These are phyloP conservation scores for Solanum sejunctum DNA, from an alignment of 257 asterid species.

Conservation along the genomic window DNA sequence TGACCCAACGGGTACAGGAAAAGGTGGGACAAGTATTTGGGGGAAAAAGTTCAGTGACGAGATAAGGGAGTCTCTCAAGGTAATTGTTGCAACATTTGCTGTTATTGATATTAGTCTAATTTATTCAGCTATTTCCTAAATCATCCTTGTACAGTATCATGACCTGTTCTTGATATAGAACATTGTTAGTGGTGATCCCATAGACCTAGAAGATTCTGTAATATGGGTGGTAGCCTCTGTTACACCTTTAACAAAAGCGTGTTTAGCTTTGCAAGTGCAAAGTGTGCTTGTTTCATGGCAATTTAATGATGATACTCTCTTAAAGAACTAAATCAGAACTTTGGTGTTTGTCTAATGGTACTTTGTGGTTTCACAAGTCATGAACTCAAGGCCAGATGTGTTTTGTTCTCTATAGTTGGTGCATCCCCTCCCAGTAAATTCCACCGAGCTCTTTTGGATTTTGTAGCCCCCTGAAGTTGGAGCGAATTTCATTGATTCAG, in stretches of 20 bases:
- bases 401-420: background rate
- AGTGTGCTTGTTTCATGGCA: background rate
- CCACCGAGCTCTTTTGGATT: background rate
- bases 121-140: background rate
- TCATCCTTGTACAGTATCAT: background rate
- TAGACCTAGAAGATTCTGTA: background rate
- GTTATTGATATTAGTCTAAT: background rate
- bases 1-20: slow-evolving; percentile 91
- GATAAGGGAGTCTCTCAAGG: slow-evolving; percentile 96
- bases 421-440: background rate
- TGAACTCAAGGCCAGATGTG: background rate
- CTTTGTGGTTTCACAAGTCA: background rate
- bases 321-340: background rate
- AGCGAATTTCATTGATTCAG: background rate
- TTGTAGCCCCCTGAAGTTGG: background rate
- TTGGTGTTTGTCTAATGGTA: background rate
- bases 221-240: background rate
- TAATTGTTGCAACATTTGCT: slow-evolving; percentile 11
- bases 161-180: background rate
- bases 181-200: background rate
- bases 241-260: background rate
- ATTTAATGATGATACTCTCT: background rate
- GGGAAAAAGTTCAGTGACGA: slow-evolving; percentile 87
- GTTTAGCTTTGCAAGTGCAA: background rate
- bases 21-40: slow-evolving; percentile 96